Conservation (phyloP, 371 early-diverging fungal species). For the Mortierella sp. region DNA sequence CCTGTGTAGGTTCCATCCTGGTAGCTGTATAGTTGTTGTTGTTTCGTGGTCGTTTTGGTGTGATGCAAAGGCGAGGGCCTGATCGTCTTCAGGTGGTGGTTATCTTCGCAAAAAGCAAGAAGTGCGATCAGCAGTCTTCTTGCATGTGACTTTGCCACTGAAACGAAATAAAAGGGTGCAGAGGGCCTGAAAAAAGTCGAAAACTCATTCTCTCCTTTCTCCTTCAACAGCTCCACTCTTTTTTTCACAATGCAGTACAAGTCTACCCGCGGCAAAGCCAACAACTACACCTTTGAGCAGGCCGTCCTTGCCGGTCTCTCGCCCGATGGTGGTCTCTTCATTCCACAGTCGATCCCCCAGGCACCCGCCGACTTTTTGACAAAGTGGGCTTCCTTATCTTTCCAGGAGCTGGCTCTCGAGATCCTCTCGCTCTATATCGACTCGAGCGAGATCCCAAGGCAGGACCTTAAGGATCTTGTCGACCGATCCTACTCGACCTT, state of each 20-base stretch:
- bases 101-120: background rate
- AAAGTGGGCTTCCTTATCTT: conserved; percentile 81
- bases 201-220: conserved; percentile 6
- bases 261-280: conserved; percentile 88
- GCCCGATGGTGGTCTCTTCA: conserved; percentile 96
- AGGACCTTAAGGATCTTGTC: conserved; percentile 77
- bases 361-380: conserved; percentile 62
- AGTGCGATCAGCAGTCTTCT: background rate
- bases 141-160: background rate
- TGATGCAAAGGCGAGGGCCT: background rate
- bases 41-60: background rate
- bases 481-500: conserved; percentile 86
- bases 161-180: background rate
- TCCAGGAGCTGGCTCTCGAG: conserved; percentile 85
- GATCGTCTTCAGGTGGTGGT: conserved; percentile 3
- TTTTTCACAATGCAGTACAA: conserved; percentile 79
- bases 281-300: conserved; percentile 87
- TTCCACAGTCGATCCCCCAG: conserved; percentile 87
- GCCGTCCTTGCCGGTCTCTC: conserved; percentile 94
- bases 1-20: conserved; percentile 52
- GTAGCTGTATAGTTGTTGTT: background rate
- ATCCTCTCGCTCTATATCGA: conserved; percentile 89
- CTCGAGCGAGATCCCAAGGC: conserved; percentile 80
- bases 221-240: background rate
- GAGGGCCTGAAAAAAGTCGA: background rate